A percentile compares a stretch with the other conserved stretches of the same genome.
Evolutionary conservation across 495 filamentous ascomycete genomes (phyloP).

Genomic region (Penicillium pulvis): DNA sequence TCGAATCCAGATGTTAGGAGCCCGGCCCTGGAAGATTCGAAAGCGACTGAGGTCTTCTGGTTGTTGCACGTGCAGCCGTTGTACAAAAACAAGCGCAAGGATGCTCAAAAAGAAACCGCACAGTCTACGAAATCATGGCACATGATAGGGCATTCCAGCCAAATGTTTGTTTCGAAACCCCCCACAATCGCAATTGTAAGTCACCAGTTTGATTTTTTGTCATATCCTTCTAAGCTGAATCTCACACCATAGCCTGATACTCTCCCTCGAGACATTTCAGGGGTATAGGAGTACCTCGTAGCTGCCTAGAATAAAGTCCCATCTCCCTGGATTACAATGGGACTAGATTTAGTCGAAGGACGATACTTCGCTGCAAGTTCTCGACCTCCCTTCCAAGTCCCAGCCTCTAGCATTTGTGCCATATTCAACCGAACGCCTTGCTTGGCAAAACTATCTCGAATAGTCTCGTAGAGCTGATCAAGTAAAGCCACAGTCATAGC

Average conservation of each 20-base stretch:
- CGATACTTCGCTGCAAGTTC: slow-evolving; percentile 43
- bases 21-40: no score
- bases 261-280: not conserved
- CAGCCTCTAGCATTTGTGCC: slow-evolving; percentile 71
- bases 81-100: no score
- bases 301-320: slow-evolving; percentile 41
- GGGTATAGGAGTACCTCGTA: not conserved
- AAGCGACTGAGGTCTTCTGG: no score
- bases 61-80: no score
- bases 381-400: slow-evolving; percentile 58
- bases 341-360: slow-evolving; percentile 44
- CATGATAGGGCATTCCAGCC: no score
- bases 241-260: no score
- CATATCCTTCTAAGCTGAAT: not conserved
- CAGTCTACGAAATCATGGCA: no score
- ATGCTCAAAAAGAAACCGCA: no score
- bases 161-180: no score
- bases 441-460: slow-evolving; percentile 52
- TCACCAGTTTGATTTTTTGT: not conserved
- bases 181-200: no score
- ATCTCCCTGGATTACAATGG: slow-evolving; percentile 47
- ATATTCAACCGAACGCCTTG: slow-evolving; percentile 59
- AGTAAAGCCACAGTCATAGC: slow-evolving; percentile 67
- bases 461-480: slow-evolving; percentile 59
- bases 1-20: no score